These are phyloP conservation scores for Plantago major DNA, from an alignment of 257 asterid genomes.

Conservation along the genomic window DNA sequence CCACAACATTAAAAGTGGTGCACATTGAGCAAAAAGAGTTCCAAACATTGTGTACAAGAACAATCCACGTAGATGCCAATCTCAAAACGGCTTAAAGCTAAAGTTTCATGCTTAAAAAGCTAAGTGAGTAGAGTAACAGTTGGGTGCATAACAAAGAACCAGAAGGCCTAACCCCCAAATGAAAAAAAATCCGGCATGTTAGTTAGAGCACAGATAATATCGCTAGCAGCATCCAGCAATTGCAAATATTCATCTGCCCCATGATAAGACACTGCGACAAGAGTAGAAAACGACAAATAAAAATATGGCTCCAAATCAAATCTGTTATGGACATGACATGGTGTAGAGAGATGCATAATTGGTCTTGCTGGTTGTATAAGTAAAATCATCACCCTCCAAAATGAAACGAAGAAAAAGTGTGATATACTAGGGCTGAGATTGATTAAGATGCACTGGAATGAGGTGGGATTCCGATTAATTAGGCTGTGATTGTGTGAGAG, in stretches of 20 bases:
- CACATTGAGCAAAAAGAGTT: not conserved
- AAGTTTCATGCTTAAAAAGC: constrained; percentile 5
- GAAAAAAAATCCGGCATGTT: constrained; percentile 50
- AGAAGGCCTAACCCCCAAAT: constrained; percentile 33
- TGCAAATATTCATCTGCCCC: constrained; percentile 97
- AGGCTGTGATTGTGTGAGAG: too few relatives aligned
- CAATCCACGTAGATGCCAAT: not conserved
- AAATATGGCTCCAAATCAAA: not conserved
- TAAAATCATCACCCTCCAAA: too few relatives aligned
- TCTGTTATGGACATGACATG: not conserved
- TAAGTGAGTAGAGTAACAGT: not conserved
- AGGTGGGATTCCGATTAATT: too few relatives aligned
- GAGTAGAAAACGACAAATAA: not conserved
- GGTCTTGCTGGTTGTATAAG: too few relatives aligned
- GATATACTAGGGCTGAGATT: too few relatives aligned
- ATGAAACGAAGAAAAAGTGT: too few relatives aligned
- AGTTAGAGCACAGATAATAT: constrained; percentile 51
- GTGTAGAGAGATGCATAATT: not conserved
- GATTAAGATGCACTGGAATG: too few relatives aligned
- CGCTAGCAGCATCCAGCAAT: constrained; percentile 83
- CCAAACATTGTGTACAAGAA: not conserved
- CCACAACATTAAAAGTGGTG: not conserved
- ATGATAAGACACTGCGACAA: constrained; percentile 60
- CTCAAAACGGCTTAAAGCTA: constrained; percentile 4
- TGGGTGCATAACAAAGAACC: not conserved